Conservation (phyloP, 495 filamentous ascomycete genomes). For the Parathielavia appendiculata region DNA sequence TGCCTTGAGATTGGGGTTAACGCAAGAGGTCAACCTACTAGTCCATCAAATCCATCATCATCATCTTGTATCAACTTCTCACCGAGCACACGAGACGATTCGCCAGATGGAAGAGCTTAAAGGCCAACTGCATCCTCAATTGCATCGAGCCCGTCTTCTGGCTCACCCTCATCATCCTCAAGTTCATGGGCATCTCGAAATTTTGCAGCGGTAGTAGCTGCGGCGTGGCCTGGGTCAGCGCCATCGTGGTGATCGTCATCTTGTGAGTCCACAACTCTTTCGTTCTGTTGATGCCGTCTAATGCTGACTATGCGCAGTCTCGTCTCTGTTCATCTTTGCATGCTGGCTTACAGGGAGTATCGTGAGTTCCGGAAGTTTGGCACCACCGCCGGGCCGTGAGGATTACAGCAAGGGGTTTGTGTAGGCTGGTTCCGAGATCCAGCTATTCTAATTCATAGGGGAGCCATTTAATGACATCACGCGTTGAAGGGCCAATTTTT, state of each 20-base stretch:
- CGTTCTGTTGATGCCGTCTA: neutral
- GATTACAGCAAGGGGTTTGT: neutral
- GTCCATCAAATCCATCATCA: constrained; percentile 5
- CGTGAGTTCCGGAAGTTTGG: neutral
- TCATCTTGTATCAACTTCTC: neutral
- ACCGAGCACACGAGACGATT: neutral
- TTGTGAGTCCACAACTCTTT: neutral
- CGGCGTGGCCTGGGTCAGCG: neutral
- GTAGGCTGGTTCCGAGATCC: no score
- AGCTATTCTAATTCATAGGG: no score
- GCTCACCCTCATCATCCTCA: constrained; percentile 5
- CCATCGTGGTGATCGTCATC: neutral
- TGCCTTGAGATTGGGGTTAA: neutral
- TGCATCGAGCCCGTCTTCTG: constrained; percentile 8
- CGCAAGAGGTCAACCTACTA: neutral
- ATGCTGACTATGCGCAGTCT: neutral
- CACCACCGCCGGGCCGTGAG: neutral
- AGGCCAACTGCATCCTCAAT: constrained; percentile 6
- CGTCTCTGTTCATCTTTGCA: neutral
- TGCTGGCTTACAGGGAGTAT: neutral
- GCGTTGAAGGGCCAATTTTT: no score
- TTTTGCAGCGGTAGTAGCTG: neutral
- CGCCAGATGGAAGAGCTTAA: neutral
- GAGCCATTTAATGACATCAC: no score
- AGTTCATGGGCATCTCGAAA: constrained; percentile 1